phyloP scores from a whole-genome alignment of 176 grass and related monocot species.

The Bonia amplexicaulis region DNA sequence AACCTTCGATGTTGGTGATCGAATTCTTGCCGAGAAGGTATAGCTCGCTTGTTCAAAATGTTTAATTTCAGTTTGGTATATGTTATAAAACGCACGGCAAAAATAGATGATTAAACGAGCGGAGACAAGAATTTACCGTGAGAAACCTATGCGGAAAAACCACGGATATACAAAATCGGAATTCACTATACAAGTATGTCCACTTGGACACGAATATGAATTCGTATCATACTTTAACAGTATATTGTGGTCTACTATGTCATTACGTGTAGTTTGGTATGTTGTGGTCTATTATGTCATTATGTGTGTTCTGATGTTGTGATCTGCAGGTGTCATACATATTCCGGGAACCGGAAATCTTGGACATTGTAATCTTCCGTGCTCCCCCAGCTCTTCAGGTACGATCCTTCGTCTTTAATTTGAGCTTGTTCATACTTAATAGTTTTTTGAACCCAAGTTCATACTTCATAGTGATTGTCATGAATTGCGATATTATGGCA shows the following conservation, averaged over 20 bases:
- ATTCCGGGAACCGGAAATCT: conserved; percentile 85
- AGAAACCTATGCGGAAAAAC: no score
- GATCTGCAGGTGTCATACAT: conserved; percentile 78
- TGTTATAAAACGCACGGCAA: no score
- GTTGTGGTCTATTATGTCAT: no score
- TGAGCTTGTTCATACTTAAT: not conserved
- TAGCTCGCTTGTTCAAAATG: not conserved
- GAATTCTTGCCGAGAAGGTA: conserved; percentile 99
- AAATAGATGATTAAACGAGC: no score
- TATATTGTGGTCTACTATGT: no score
- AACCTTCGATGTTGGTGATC: conserved; percentile 89
- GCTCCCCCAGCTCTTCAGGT: conserved; percentile 68
- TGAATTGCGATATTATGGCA: conserved; percentile 28
- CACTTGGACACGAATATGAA: no score
- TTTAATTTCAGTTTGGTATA: no score
- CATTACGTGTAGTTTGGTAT: not conserved
- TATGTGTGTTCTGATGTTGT: conserved; percentile 10
- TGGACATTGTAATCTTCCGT: conserved; percentile 91
- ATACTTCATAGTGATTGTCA: not conserved
- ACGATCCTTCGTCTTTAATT: not conserved
- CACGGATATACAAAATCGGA: no score
- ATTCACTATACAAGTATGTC: no score
- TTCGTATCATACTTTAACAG: no score
- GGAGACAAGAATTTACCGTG: no score
- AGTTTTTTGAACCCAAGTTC: not conserved